Evolutionary conservation across 352 stramenopile species (phyloP), one percentile per base, ranked within the genome.

Genomic region (Plasmopara viticola): DNA sequence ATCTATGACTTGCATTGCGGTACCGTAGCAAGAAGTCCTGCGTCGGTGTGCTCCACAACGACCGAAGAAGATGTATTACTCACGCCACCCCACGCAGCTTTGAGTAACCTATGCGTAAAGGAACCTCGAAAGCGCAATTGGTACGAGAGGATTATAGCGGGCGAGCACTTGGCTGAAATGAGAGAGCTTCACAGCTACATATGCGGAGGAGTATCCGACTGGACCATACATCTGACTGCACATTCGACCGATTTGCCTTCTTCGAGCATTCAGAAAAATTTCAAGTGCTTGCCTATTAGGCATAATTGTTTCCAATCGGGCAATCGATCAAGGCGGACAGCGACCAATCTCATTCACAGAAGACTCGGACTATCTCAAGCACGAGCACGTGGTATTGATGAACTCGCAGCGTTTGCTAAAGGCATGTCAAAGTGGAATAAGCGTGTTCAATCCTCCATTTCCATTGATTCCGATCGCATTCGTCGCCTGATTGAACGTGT

Each of bases 381-480:
- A 17, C 72, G 78, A 17, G 56, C 66, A 46, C 64, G 67, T 5
- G 58, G 69, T 5, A 75, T 85, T 35, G 2, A 57, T 41, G 76
- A 92, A 28, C 56, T 92, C 33, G 42, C 64, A 10, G 58, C 70
- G n/a, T 92, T 92, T 56, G 74, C 78, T 13, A 68, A 74, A 25
- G 68, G 77, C 48, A 71, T 54, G 40, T 89, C 81, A 6, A 77
- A 78, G 52, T 89, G 81, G 78, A 92, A 89, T 60, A 62, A 67
- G 29, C 74, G 67, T 13, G 58, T 91, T 17, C 46, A 66, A 12
- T 70, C 72, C 30, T 71, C 70, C 18, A 43, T 20, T 9, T 61
- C 59, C 6, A 73, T 92, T 33, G 68, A 88, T 47, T 58, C 70
- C 6, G 73, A 76, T 15, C 81, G 77, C 37, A 87, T 92, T 51